Evolutionary conservation across 2,329 filamentous ascomycete genomes (phyloP).

Genomic region (Fusarium chuoi): DNA sequence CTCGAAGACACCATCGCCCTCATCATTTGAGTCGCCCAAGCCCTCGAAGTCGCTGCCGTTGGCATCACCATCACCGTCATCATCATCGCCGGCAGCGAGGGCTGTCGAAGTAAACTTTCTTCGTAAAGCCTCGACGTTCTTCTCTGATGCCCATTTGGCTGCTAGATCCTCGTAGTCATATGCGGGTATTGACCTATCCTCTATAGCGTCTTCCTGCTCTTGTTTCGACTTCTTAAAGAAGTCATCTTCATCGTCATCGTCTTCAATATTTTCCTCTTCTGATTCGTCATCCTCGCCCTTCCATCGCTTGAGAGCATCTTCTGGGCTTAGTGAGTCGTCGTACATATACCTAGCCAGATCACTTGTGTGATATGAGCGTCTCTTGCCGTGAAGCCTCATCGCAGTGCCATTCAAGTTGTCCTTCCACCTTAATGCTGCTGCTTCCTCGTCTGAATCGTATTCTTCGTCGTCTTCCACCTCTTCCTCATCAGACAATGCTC

Average conservation of each 20-base stretch:
- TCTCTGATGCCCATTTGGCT: slow-evolving; percentile 84
- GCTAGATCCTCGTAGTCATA: slow-evolving; percentile 86
- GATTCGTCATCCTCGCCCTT: slow-evolving; percentile 70
- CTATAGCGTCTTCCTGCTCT: slow-evolving; percentile 76
- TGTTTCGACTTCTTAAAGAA: slow-evolving; percentile 73
- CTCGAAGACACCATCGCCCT: slow-evolving; percentile 68
- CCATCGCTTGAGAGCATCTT: slow-evolving; percentile 83
- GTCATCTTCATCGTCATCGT: slow-evolving; percentile 65
- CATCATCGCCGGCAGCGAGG: slow-evolving; percentile 52
- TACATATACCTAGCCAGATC: slow-evolving; percentile 92
- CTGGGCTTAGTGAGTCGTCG: slow-evolving; percentile 79
- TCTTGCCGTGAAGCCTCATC: slow-evolving; percentile 74
- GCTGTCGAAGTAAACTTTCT: slow-evolving; percentile 79
- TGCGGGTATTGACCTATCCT: slow-evolving; percentile 81
- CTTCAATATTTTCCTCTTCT: slow-evolving; percentile 68
- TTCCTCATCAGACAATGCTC: slow-evolving; percentile 75
- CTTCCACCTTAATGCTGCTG: slow-evolving; percentile 85
- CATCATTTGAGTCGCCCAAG: slow-evolving; percentile 62
- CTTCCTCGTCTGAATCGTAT: slow-evolving; percentile 72
- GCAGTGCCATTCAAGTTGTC: slow-evolving; percentile 83
- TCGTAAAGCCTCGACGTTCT: slow-evolving; percentile 79
- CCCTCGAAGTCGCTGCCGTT: slow-evolving; percentile 65
- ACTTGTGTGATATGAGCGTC: slow-evolving; percentile 77
- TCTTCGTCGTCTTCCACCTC: slow-evolving; percentile 63
- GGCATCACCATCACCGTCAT: slow-evolving; percentile 49